Evolutionary conservation across 306 rosid species (phyloP), one percentile per base, ranked within the genome.

Genomic region (Cucurbita maxima): DNA sequence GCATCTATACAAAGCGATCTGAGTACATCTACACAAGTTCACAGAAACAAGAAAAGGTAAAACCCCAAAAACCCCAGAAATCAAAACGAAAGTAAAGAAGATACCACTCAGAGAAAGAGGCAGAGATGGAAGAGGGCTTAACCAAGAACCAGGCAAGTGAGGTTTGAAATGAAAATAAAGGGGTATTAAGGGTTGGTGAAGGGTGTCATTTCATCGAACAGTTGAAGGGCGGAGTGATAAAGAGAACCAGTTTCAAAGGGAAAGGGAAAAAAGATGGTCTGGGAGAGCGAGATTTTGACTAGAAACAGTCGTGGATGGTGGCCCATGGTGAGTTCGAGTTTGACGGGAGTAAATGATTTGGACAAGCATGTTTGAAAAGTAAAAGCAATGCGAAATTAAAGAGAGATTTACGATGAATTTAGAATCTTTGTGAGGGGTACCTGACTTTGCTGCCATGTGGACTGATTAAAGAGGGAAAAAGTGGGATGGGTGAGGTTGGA

Each of bases 311-410:
- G 19, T 50, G 5, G 54, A 13, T 14, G 40, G 58, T 14, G 13
- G 72, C 54, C 10, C 47, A 43, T 43, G 3, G 47, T 43, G 47
- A 43, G 47, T 8, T 12, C 14, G 58, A 47, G 40, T 47, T 68
- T 68, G 73, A 68, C 73, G 38, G 73, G 43, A 68, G 43, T 69
- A 25, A 69, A 69, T 47, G 73, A 34, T 14, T 47, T 48, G n/a
- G 41, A 20, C 18, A 44, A 12, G 18, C 16, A 37, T 61, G 22
- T 61, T 61, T 18, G 8, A 7, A 60, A 61, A 61, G 16, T 8
- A 15, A 66, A 64, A 64, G 10, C 8, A 0, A 64, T 41, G 14
- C 25, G 16, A 63, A n/a, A 63, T 40, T n/a, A 38, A 63, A 63
- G 70, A 38, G 47, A 4, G 12, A 63, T 50, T 14, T 2, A 30